Evolutionary conservation across 1,284 basidiomycete species (phyloP), one percentile per base, ranked within the genome.

Genomic region (Leccinum pseudoinsigne): DNA sequence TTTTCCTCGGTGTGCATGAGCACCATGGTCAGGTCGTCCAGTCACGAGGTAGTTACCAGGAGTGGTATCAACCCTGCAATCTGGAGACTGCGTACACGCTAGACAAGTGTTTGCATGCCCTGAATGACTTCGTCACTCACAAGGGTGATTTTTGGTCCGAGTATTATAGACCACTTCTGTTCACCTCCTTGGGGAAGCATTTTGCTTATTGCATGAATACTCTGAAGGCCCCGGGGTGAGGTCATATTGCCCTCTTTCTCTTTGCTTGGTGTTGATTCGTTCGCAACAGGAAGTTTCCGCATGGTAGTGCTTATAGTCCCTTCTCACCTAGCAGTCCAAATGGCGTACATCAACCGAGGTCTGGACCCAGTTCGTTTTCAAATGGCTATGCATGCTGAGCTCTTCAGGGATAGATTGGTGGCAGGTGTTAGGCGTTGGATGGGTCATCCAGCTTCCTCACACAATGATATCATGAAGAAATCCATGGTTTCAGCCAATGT

Each of bases 141-240:
- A 82, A 82, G 54, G 84, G 85, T 9, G 90, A 95, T 63, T 94
- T 92, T 69, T 97, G 93, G 90, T 83, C 88, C 5, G 94, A 96
- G 72, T 97, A 97, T 77, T 98, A 98, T 74, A 84, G 94, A 40
- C 95, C 95, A 5, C 78, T 91, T 63, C 72, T 94, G 53, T 93
- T 93, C 76, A 94, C 93, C 0, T 87, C 87, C 10, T 75, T 94
- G 54, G 88, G 88, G 18, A 92, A 92, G 72, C 92, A 94, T 72
- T 94, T 94, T 77, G 91, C 90, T 12, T 93, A 88, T 76, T 89
- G 87, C 18, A 94, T 95, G 90, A 93, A 93, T 67, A 94, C 92
- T 7, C 76, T 92, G 59, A 93, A 92, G 71, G 79, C 93, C 1
- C 90, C 90, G 53, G 92, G 91, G 92, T 91, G 67, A 61, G 40